phyloP scores from a whole-genome alignment of 1,284 basidiomycete species.

The Pseudozyma tsukubaensis region DNA sequence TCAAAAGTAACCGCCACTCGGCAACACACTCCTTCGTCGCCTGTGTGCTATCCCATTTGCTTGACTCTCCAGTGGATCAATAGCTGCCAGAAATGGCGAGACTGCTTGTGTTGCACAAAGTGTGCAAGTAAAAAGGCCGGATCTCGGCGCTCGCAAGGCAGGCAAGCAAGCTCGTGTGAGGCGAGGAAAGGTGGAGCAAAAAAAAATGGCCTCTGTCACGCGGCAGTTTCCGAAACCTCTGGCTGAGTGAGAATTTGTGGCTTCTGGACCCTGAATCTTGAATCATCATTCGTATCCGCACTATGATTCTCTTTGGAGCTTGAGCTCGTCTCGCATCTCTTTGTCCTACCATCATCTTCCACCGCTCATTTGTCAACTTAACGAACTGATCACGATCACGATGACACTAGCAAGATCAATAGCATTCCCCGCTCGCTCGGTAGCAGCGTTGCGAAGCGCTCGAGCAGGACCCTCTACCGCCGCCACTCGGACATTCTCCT shows the following conservation, averaged over 20 bases:
- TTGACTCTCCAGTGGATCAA: too few species aligned
- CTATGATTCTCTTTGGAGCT: too few species aligned
- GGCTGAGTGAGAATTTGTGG: conserved; percentile 15
- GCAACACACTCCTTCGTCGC: neutral
- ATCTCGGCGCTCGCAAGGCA: conserved; percentile 9
- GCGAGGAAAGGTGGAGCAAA: neutral
- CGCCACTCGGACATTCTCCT: neutral
- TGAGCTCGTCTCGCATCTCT: neutral
- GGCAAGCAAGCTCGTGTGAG: neutral
- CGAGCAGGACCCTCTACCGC: neutral
- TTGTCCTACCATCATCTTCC: neutral
- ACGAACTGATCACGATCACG: neutral
- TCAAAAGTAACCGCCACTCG: conserved; percentile 5
- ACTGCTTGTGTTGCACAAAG: too few species aligned
- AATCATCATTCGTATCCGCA: neutral
- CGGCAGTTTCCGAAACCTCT: neutral
- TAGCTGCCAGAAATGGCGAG: too few species aligned
- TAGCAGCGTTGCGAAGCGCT: neutral
- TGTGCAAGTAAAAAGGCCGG: neutral
- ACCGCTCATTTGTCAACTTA: neutral
- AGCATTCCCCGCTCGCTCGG: too few species aligned
- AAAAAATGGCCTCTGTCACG: too few species aligned
- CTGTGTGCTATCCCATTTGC: too few species aligned
- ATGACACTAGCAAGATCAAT: conserved; percentile 3
- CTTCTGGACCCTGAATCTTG: conserved; percentile 13